Conservation (phyloP, 148 eudicot genomes). For the Cornus suecica region DNA sequence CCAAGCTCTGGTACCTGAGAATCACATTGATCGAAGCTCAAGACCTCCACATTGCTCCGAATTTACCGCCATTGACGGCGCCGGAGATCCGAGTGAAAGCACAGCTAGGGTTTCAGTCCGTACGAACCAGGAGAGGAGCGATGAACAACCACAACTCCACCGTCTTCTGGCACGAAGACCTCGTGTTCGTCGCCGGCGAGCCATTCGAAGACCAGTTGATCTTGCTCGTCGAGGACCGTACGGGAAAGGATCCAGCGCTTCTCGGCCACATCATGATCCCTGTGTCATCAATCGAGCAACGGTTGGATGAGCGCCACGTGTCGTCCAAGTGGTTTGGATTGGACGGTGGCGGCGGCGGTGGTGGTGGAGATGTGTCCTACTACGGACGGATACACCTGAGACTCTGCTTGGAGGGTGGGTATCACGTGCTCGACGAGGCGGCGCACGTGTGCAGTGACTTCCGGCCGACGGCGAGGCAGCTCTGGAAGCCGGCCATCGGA, state of each 20-base stretch:
- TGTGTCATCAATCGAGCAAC: slow-evolving; percentile 70
- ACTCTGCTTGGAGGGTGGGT: slow-evolving; percentile 90
- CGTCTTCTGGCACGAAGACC: slow-evolving; percentile 75
- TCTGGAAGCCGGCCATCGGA: slow-evolving; percentile 90
- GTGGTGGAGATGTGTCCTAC: slow-evolving; percentile 39
- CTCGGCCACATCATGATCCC: slow-evolving; percentile 78
- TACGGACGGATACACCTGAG: slow-evolving; percentile 73
- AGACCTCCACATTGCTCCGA: slow-evolving; percentile 73
- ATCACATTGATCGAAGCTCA: slow-evolving; percentile 76
- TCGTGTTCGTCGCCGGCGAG: slow-evolving; percentile 79
- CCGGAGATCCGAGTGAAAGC: slow-evolving; percentile 85
- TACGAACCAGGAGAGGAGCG: slow-evolving; percentile 65
- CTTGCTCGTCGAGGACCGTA: slow-evolving; percentile 73
- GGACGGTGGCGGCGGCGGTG: slow-evolving; percentile 45
- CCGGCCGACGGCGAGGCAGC: slow-evolving; percentile 88
- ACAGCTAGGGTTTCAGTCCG: slow-evolving; percentile 76
- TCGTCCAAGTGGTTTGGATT: slow-evolving; percentile 63
- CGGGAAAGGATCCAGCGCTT: slow-evolving; percentile 63
- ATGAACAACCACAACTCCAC: slow-evolving; percentile 65
- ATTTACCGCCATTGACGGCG: slow-evolving; percentile 78
- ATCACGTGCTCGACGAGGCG: slow-evolving; percentile 97
- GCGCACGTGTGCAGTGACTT: slow-evolving; percentile 95
- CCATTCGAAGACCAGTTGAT: slow-evolving; percentile 80
- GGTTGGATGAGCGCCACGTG: slow-evolving; percentile 82
- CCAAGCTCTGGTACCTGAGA: slow-evolving; percentile 85